Base-by-base conservation (phyloP, 2,329 filamentous ascomycete genomes). In the Colletotrichum lupini region DNA sequence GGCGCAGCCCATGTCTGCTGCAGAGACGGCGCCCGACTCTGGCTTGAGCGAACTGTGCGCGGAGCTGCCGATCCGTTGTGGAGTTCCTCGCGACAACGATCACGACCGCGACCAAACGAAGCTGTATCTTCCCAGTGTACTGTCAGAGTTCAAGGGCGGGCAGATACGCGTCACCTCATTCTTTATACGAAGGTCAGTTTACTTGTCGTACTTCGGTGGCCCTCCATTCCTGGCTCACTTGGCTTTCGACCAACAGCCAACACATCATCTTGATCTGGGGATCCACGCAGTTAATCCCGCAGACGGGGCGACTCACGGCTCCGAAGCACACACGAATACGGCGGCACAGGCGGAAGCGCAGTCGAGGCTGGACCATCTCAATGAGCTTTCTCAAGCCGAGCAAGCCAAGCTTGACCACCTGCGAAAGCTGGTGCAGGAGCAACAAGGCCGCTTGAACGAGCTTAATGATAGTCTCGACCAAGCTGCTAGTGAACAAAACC, bases 391-490 rank as follows among this genome's bases (percentile, higher is more conserved):
- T 16, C 9, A 49, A 53, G 12, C 22, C 22, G 7, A 63, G 37
- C 26, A 63, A 52, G 60, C 42, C 19, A 63, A 63, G 22, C 24
- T 63, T 63, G 7, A 63, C 42, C 4, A 63, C 16, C 60, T 63
- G 19, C 19, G 5, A 19, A 26, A 53, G 42, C 42, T 63, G 4
- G 60, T 49, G 19, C 4, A 53, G 24, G 42, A 63, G 42, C 16
- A 63, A 63, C 28, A 63, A 42, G 42, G 30, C 42, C 42, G 19
- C 42, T 52, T 63, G 22, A 22, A 52, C 26, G 8, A 63, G 60
- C 60, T 63, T 32, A 63, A 5, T 16, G 30, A 32, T 19, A 63
- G 60, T 53, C 9, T 53, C 32, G 2, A 53, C 5, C 26, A 63
- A 8, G 16, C 42, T 63, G 11, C 42, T 8, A 32, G 22, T 53